Percentiles rank a stretch among this genome's conserved stretches.
These are phyloP conservation scores for Trametes pubescens DNA, from an alignment of 1,284 basidiomycete species.

Conservation along the genomic window DNA sequence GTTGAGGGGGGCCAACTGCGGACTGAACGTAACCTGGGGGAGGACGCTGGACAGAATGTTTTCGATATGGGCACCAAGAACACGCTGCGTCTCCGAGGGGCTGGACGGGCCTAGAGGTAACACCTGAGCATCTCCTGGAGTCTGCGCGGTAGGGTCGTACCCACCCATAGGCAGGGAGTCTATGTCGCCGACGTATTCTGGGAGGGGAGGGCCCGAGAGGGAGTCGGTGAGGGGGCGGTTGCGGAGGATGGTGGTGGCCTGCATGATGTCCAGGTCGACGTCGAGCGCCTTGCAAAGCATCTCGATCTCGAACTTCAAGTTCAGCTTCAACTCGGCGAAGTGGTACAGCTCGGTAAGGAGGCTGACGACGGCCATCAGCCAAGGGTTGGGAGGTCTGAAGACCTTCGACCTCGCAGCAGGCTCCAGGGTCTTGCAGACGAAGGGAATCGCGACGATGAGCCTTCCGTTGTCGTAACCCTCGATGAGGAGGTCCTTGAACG, in stretches of 20 bases:
- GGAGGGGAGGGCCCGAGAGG: slow-evolving; percentile 63
- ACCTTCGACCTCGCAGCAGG: slow-evolving; percentile 90
- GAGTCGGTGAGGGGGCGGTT: slow-evolving; percentile 66
- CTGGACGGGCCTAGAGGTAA: slow-evolving; percentile 63
- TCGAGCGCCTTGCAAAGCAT: slow-evolving; percentile 93
- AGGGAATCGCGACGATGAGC: slow-evolving; percentile 95
- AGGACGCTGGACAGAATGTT: slow-evolving; percentile 80
- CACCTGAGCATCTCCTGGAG: slow-evolving; percentile 63
- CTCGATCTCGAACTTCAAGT: slow-evolving; percentile 99
- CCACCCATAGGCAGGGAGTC: slow-evolving; percentile 74
- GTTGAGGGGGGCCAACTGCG: slow-evolving; percentile 76
- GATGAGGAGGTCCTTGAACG: slow-evolving; percentile 95
- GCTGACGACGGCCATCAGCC: slow-evolving; percentile 95
- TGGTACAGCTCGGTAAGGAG: slow-evolving; percentile 96
- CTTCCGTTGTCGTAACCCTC: slow-evolving; percentile 96
- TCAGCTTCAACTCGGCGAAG: slow-evolving; percentile 95
- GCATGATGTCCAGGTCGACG: slow-evolving; percentile 87
- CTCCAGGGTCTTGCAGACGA: slow-evolving; percentile 97
- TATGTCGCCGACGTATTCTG: slow-evolving; percentile 77
- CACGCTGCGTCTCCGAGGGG: slow-evolving; percentile 66
- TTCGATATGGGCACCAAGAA: slow-evolving; percentile 76
- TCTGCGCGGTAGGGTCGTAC: slow-evolving; percentile 60
- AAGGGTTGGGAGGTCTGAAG: slow-evolving; percentile 97
- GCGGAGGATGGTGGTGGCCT: slow-evolving; percentile 86
- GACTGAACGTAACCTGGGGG: slow-evolving; percentile 82